Evolutionary conservation across 805 yeast species (phyloP), one percentile per base, ranked within the genome.

Genomic region (Yueomyces sp.): DNA sequence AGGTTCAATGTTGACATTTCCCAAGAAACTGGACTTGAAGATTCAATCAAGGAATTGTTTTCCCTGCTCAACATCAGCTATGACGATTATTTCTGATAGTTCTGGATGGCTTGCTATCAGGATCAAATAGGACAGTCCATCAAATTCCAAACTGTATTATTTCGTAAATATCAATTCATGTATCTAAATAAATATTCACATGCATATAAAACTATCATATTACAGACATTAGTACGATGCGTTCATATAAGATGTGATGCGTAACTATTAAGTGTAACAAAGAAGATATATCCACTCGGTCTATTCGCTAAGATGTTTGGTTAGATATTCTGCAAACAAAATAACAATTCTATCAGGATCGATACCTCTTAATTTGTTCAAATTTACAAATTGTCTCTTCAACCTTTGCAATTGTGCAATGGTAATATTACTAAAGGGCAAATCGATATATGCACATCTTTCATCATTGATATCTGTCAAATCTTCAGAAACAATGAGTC

Each of bases 371-470:
- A 87, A 76, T 52, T 85, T 74, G 58, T 90, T 86, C 59, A 90
- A 68, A 37, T 76, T 69, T n/a, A 88, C 76, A 61, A 82, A 90
- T 19, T 87, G 80, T 52, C 98, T 72, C 59, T 95, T 71, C 11
- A 85, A 67, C 47, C 98, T 69, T 53, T 88, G 95, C 43, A 92
- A 58, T 55, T 84, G 87, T 0, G 95, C 85, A 37, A 79, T 67
- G 11, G 85, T 74, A 1, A 72, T 62, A 4, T 64, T 64, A 2
- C 74, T 54, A 9, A 48, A 38, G 2, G 96, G 96, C 53, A 90
- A 62, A 19, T 74, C 76, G 3, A 86, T 74, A 37, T 56, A 64
- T 26, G 72, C 55, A 9, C 67, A 66, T 4, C 48, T 46, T 3
- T 55, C 60, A 28, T 62, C 73, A 44, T 56, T 70, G 44, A 65